Evolutionary conservation across 2,329 filamentous ascomycete genomes (phyloP), one percentile per base, ranked within the genome.

Genomic region (Fonsecaea monophora): DNA sequence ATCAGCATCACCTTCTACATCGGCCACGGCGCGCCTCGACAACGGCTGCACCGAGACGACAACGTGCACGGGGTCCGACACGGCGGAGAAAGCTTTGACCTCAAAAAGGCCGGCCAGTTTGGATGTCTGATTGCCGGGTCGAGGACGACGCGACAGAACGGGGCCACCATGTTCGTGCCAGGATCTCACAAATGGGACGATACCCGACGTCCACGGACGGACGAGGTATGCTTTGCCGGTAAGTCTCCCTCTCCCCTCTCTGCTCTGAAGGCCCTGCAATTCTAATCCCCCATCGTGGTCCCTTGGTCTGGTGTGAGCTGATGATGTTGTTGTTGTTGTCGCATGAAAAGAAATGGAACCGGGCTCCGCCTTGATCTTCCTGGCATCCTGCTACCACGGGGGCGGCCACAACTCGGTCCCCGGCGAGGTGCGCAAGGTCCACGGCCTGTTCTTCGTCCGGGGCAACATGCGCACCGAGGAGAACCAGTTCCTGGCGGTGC

Each of bases 161-260:
- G 83, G 5, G 77, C 78, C 1, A 85, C 82, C 0, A 83, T 85
- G 72, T 73, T 85, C 15, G 84, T 83, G 81, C 77, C 81, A 0
- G 83, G 83, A 0, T 82, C 79, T 0, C 83, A 85, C 68, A 68
- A 74, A 10, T 74, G 73, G 73, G 73, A 65, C 3, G 59, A 59
- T 66, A 68, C 53, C 76, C 71, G 76, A 18, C 30, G 32, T 37
- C 73, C 77, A 7, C 55, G 60, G 4, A 53, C 65, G 12, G 74
- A 77, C 45, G 75, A 78, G 62, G 71, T 78, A 6, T 74, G 73
- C 68, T 78, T 78, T 71, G 75, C 76, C 34, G 74, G 74, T 76
- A 57, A 60, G 70, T 32, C 18, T 60, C 48, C 21, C 5, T 3
- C 10, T 2, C 35, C 42, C 48, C n/a, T 13, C 5, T 10, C 10